Evolutionary conservation across 192 early-diverging fungal genomes (phyloP).

Genomic region (Coemansia sp.): DNA sequence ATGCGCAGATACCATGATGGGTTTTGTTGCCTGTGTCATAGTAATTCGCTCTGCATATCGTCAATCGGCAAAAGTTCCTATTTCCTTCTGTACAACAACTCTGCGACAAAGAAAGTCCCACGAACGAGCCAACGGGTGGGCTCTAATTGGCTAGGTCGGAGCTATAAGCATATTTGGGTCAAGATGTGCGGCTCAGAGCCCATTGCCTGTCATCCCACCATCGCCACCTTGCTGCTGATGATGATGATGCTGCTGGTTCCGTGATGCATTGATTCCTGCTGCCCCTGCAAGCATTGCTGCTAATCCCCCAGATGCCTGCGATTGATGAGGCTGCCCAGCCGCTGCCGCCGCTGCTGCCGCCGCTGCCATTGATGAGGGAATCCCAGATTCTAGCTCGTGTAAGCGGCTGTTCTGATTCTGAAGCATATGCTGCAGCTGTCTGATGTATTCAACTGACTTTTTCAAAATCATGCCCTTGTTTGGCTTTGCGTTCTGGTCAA

Average conservation of each 20-base stretch:
- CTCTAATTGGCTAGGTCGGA: not conserved
- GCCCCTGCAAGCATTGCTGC: slow-evolving; percentile 53
- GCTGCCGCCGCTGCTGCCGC: not conserved
- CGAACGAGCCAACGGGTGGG: too few species aligned
- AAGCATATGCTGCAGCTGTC: slow-evolving; percentile 70
- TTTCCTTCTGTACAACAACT: too few species aligned
- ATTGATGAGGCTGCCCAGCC: slow-evolving; percentile 43
- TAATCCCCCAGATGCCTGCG: slow-evolving; percentile 42
- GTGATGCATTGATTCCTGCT: slow-evolving; percentile 26
- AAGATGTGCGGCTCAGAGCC: slow-evolving; percentile 15
- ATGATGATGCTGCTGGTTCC: slow-evolving; percentile 8
- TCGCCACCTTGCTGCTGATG: slow-evolving; percentile 11
- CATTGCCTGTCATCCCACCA: slow-evolving; percentile 40
- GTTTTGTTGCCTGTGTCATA: not conserved
- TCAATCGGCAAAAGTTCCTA: too few species aligned
- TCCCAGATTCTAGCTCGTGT: slow-evolving; percentile 70
- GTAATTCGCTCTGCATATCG: too few species aligned
- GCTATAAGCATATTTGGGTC: slow-evolving; percentile 1
- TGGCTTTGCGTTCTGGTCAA: slow-evolving; percentile 81
- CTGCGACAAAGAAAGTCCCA: too few species aligned
- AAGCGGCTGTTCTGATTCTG: slow-evolving; percentile 65
- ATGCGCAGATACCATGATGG: not conserved
- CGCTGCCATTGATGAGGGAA: slow-evolving; percentile 31
- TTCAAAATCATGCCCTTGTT: slow-evolving; percentile 96
- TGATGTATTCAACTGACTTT: slow-evolving; percentile 92